Evolutionary conservation across 768 basidiomycete genomes (phyloP).

Genomic region (Pulveroboletus sp.): DNA sequence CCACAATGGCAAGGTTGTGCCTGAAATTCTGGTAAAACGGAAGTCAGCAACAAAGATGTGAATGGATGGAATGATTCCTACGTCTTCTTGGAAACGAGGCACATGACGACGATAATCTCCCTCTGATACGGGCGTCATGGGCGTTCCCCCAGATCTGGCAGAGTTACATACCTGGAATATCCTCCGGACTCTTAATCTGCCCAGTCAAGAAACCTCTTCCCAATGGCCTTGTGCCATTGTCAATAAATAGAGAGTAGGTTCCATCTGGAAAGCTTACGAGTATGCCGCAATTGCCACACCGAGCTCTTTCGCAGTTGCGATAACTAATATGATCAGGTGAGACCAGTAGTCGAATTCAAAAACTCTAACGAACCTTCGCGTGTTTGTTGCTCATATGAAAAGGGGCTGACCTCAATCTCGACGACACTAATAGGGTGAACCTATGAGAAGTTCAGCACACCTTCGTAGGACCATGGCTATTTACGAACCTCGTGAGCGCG

Average conservation of each 20-base stretch:
- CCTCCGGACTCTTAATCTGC: conserved; percentile 38
- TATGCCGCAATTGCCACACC: conserved; percentile 59
- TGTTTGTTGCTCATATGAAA: conserved; percentile 52
- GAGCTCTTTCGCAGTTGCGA: conserved; percentile 52
- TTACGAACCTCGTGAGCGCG: conserved; percentile 27
- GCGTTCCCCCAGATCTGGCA: neutral
- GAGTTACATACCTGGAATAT: conserved; percentile 28
- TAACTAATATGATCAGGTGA: conserved; percentile 33
- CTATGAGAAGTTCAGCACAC: conserved; percentile 21
- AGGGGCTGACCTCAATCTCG: conserved; percentile 66
- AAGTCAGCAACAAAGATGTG: too few species aligned
- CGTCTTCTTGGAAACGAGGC: conserved; percentile 47
- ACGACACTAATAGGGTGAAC: conserved; percentile 54
- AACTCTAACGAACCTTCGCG: conserved; percentile 33
- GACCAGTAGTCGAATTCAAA: neutral
- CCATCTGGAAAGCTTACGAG: conserved; percentile 36
- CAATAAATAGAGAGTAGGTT: too few species aligned
- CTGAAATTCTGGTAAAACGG: conserved; percentile 34
- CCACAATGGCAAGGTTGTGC: conserved; percentile 43
- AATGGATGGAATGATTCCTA: conserved; percentile 3
- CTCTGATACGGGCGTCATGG: conserved; percentile 24
- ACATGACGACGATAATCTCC: conserved; percentile 37
- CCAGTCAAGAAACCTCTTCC: conserved; percentile 54
- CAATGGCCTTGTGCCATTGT: conserved; percentile 39
- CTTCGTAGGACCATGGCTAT: neutral